Percentiles rank a stretch among this genome's conserved stretches.
These are phyloP conservation scores for Penicillium paxilli DNA, from an alignment of 495 filamentous ascomycete species.

Conservation along the genomic window DNA sequence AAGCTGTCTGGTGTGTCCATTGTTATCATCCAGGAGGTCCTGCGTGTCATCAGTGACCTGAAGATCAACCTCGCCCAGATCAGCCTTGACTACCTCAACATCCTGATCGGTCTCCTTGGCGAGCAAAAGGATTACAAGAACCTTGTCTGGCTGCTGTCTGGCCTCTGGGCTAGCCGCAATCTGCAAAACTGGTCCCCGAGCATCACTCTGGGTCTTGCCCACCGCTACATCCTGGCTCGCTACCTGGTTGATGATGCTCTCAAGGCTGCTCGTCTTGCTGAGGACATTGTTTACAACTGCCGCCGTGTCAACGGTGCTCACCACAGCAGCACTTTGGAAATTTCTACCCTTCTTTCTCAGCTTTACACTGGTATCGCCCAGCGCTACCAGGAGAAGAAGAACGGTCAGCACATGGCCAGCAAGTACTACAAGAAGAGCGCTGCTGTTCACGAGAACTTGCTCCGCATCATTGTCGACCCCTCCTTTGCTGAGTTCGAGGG, in stretches of 20 bases:
- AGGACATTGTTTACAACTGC: constrained; percentile 46
- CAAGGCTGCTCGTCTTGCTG: constrained; percentile 36
- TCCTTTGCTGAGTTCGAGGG: constrained; percentile 29
- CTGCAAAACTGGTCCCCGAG: constrained; percentile 20
- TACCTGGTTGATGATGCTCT: constrained; percentile 33
- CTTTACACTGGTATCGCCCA: constrained; percentile 39
- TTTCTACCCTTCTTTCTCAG: constrained; percentile 40
- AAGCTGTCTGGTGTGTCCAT: constrained; percentile 21
- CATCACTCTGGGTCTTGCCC: constrained; percentile 36
- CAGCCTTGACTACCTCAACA: constrained; percentile 31
- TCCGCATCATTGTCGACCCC: constrained; percentile 37
- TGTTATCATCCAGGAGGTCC: constrained; percentile 24
- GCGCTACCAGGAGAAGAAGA: constrained; percentile 31
- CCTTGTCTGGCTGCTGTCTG: constrained; percentile 34
- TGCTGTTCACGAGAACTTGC: constrained; percentile 36
- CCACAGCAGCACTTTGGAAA: constrained; percentile 35
- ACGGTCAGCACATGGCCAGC: constrained; percentile 32
- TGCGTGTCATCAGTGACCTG: constrained; percentile 24
- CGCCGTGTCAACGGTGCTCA: constrained; percentile 37
- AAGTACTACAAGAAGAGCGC: constrained; percentile 46
- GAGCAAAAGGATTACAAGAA: constrained; percentile 39
- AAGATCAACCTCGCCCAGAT: constrained; percentile 32
- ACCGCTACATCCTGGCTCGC: constrained; percentile 37
- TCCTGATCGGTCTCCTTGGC: constrained; percentile 34
- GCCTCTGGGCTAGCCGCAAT: constrained; percentile 38